Evolutionary conservation across 139 green algal species (phyloP).

Genomic region (Spirogloea muscicola): DNA sequence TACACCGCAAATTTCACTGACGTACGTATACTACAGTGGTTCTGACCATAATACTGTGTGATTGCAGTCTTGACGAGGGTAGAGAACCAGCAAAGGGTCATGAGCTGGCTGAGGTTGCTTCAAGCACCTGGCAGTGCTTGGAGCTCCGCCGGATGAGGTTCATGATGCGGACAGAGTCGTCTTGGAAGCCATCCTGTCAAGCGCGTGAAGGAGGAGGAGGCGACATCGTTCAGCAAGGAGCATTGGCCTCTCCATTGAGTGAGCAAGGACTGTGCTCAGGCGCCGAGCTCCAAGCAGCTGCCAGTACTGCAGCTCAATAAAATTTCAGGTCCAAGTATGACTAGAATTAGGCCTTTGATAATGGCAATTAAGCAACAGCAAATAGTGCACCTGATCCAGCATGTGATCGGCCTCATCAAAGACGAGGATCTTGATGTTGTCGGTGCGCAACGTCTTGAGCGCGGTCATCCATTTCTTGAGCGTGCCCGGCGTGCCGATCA

Average conservation of each 20-base stretch:
- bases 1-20: too few species aligned
- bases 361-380: too few species aligned
- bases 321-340: too few species aligned
- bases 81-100: too few species aligned
- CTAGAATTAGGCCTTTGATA: background rate
- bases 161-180: constrained; percentile 75
- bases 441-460: constrained; percentile 59
- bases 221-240: background rate
- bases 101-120: too few species aligned
- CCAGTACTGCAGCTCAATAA: too few species aligned
- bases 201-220: constrained; percentile 17
- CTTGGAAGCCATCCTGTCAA: constrained; percentile 75
- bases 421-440: constrained; percentile 80
- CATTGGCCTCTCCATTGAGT: too few species aligned
- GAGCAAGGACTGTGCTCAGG: too few species aligned
- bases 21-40: too few species aligned
- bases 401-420: constrained; percentile 99
- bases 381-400: constrained; percentile 72
- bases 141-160: constrained; percentile 42
- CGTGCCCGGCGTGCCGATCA: constrained; percentile 94
- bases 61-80: too few species aligned
- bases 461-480: constrained; percentile 83
- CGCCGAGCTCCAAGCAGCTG: too few species aligned
- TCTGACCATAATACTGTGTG: too few species aligned
- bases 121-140: constrained; percentile 23